These are phyloP conservation scores for Lasiodiplodia sp. DNA, from an alignment of 2,329 filamentous ascomycete genomes.

Conservation along the genomic window DNA sequence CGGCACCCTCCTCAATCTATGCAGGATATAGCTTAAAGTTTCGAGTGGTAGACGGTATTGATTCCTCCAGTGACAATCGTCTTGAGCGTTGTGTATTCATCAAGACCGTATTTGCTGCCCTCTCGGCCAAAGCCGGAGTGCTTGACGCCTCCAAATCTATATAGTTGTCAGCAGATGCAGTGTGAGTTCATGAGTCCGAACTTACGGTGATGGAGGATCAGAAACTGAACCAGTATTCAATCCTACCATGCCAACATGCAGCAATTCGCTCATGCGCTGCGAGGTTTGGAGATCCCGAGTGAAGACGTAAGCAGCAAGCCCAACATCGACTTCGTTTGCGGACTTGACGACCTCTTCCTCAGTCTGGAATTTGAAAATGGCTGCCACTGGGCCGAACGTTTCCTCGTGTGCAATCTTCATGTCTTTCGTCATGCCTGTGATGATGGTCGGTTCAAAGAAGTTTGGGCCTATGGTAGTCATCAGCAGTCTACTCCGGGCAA, in stretches of 20 bases:
- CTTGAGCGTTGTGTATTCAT: conserved; percentile 4
- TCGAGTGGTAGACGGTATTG: background rate
- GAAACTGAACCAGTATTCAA: conserved; percentile 36
- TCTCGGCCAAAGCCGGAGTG: background rate
- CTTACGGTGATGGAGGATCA: background rate
- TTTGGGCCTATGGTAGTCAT: background rate
- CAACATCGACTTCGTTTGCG: conserved; percentile 48
- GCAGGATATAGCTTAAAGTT: background rate
- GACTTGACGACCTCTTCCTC: conserved; percentile 50
- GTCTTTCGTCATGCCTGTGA: conserved; percentile 43
- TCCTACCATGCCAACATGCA: conserved; percentile 45
- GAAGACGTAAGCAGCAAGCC: conserved; percentile 48
- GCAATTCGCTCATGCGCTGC: conserved; percentile 38
- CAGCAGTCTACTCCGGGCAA: background rate
- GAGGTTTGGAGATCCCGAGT: conserved; percentile 47
- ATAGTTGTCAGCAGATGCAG: background rate
- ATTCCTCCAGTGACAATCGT: background rate
- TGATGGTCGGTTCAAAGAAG: conserved; percentile 37
- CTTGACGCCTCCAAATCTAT: background rate
- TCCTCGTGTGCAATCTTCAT: conserved; percentile 47
- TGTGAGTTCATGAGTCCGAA: background rate
- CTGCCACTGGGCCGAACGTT: conserved; percentile 48
- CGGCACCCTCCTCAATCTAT: too few species aligned
- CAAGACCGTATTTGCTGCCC: conserved; percentile 18
- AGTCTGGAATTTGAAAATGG: conserved; percentile 45